These are phyloP conservation scores for Ocimum tenuiflorum DNA, from an alignment of 257 asterid species.

Conservation along the genomic window DNA sequence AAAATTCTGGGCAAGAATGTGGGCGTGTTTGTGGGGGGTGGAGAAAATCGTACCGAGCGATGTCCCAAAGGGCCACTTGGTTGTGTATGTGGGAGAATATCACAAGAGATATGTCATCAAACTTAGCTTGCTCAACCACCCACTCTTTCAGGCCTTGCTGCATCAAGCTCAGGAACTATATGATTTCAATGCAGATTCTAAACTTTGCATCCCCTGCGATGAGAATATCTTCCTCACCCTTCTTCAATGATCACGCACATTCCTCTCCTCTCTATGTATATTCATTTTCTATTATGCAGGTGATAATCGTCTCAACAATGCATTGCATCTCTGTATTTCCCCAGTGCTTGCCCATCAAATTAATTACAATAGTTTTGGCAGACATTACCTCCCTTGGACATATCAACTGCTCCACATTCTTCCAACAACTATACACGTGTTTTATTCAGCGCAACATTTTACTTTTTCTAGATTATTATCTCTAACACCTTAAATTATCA, in stretches of 20 bases:
- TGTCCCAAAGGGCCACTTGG: constrained; percentile 87
- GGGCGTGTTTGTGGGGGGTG: constrained; percentile 3
- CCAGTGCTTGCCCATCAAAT: no score
- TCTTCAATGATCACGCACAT: constrained; percentile 54
- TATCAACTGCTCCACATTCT: no score
- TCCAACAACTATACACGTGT: no score
- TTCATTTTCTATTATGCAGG: no score
- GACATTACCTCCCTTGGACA: no score
- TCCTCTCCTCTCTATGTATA: constrained; percentile 25
- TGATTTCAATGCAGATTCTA: constrained; percentile 49
- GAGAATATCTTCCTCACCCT: constrained; percentile 63
- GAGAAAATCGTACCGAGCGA: constrained; percentile 60
- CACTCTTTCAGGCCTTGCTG: constrained; percentile 66
- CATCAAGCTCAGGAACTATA: constrained; percentile 74
- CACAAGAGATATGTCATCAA: constrained; percentile 71
- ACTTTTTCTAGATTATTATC: no score
- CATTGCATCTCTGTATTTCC: no score
- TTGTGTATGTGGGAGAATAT: constrained; percentile 67
- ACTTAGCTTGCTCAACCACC: constrained; percentile 56
- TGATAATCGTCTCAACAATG: no score
- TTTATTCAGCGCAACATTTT: no score
- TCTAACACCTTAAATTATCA: no score
- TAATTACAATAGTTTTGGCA: no score
- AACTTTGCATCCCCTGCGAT: constrained; percentile 75
- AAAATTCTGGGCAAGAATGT: no score